Base-by-base conservation (phyloP, 2,329 filamentous ascomycete genomes). In the Talaromyces verruculosus region DNA sequence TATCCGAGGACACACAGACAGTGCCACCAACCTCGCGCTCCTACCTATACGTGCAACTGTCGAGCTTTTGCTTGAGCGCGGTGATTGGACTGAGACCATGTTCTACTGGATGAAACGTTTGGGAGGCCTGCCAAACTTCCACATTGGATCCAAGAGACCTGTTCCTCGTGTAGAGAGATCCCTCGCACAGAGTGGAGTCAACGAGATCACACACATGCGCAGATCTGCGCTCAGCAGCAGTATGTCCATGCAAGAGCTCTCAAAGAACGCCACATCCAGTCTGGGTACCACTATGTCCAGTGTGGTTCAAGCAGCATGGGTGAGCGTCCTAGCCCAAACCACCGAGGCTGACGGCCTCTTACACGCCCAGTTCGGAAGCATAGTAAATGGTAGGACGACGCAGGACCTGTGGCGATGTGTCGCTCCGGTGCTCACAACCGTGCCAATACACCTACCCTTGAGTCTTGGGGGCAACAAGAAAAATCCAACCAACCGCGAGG, bases 401-500 rank as follows among this genome's bases (percentile, higher is more conserved):
- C 59, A 61, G 43, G 59, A 61, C 43, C n/a, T 47, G n/a, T 47
- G 41, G 59, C 43, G 59, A 45, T 61, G 59, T 61, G 43, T 61
- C 7, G 59, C 41, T 11, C 59, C 59, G 4, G 43, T 61, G 30
- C 22, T 61, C 17, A 35, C 59, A 22, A 47, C 59, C 8, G 19
- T 61, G 59, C 59, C 59, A 19, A 47, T 61, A 25, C 28, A 47
- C 28, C 28, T 61, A 30, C n/a, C 43, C n/a, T 43, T 61, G 59
- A 37, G 19, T 35, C 41, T 22, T 2, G 10, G 28, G n/a, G 25
- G 19, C 43, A 25, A 33, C 19, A 35, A 43, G 28, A 49, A 33
- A 28, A 45, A 61, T 37, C 59, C 17, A n/a, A 49, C 59, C 43
- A 61, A 61, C 17, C 59, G 59, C 28, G 59, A 61, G 43, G 43